Base-by-base conservation (phyloP, 176 grass and related monocot species). In the Raddia distichophylla region DNA sequence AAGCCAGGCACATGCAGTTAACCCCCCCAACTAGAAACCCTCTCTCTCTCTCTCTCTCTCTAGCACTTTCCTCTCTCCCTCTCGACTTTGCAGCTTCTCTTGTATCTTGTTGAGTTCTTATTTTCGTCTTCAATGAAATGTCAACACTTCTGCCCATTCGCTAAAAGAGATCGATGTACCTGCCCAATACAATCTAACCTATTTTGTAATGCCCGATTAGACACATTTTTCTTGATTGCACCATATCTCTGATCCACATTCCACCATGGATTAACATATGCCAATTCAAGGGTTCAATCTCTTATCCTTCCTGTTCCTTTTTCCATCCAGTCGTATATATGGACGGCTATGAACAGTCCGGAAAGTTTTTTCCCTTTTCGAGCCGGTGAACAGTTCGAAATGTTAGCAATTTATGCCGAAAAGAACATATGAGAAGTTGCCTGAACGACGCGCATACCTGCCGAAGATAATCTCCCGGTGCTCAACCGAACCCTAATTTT, bases 381-480 rank as follows among this genome's bases (percentile, higher is more conserved):
- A 27, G 27, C 27, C 27, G 27, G 27, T 27, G 27, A 27, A 27
- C 27, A 27, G 27, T 27, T 27, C 27, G 27, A 27, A 27, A 27
- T 27, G 27, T 27, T 27, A 27, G 27, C 27, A 27, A 71, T 81
- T 81, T 81, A 0, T 34, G 60, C 51, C 3, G 1, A 80, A 16
- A 69, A 69, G 13, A 35, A 70, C 0, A n/a, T 2, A 49, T 27
- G 27, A 27, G 27, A 27, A 27, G 27, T 27, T 27, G 27, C 27
- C 27, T 27, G 27, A 27, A 27, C 27, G 46, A 56, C 3, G 40
- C 14, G 71, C 37, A 17, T 72, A 84, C 89, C 85, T 87, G 49
- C 2, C 71, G 72, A 77, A 22, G 50, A 60, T 2, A 59, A 17
- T 81, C 46, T 82, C 15, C 50, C 45, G 8, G 42, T 15, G 65